Conservation (phyloP, 1,284 basidiomycete species). For the Apiotrichum akiyoshidainum region DNA sequence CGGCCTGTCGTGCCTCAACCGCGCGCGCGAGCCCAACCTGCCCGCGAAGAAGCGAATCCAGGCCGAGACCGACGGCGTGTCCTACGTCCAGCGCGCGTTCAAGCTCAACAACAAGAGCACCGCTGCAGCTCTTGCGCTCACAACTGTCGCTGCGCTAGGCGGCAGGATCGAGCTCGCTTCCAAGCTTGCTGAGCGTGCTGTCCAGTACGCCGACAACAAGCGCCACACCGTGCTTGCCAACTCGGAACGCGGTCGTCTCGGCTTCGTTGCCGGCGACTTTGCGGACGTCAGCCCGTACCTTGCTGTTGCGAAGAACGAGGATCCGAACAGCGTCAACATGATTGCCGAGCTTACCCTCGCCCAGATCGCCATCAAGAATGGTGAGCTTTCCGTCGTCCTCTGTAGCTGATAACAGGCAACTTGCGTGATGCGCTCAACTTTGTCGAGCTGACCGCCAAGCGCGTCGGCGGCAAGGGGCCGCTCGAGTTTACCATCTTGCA, state of each 20-base stretch:
- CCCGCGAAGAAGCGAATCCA: constrained; percentile 39
- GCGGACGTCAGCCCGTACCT: constrained; percentile 69
- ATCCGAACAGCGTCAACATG: constrained; percentile 60
- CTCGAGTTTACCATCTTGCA: constrained; percentile 83
- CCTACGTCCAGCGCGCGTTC: constrained; percentile 38
- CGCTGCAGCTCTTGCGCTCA: constrained; percentile 37
- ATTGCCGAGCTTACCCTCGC: constrained; percentile 78
- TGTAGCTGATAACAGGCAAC: constrained; percentile 56
- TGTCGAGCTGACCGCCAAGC: constrained; percentile 65
- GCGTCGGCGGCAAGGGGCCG: constrained; percentile 46
- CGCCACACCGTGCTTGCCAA: constrained; percentile 74
- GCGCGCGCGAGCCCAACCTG: constrained; percentile 64
- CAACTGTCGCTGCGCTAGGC: constrained; percentile 32
- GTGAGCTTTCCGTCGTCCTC: constrained; percentile 48
- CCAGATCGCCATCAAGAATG: constrained; percentile 76
- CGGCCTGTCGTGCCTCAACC: constrained; percentile 77
- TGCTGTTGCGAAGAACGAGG: constrained; percentile 67
- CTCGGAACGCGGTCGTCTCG: constrained; percentile 71
- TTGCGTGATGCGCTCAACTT: constrained; percentile 60
- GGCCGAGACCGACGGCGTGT: constrained; percentile 36
- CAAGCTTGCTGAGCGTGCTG: constrained; percentile 85
- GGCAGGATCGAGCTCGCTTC: constrained; percentile 60
- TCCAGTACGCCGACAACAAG: constrained; percentile 85
- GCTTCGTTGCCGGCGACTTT: constrained; percentile 64
- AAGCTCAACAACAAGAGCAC: constrained; percentile 43